Evolutionary conservation across 768 basidiomycete species (phyloP).

Genomic region (Phlegmacium glaucopus): DNA sequence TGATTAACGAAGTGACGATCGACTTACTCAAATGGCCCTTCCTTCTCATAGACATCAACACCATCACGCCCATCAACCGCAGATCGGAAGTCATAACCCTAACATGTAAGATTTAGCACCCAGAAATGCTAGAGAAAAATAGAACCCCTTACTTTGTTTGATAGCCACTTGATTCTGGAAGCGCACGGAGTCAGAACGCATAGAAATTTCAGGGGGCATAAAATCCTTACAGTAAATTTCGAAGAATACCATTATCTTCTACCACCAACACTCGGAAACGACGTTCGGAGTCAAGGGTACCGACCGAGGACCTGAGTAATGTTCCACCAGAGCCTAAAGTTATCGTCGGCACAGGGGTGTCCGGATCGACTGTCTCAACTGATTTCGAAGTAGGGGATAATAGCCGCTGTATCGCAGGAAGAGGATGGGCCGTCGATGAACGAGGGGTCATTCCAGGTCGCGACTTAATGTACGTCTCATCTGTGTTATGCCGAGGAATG

Average conservation of each 20-base stretch:
- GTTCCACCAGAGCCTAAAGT: slow-evolving; percentile 59
- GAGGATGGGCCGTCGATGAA: slow-evolving; percentile 46
- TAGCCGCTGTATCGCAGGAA: slow-evolving; percentile 29
- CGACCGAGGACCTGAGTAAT: slow-evolving; percentile 64
- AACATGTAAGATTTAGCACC: background rate
- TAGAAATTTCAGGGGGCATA: background rate
- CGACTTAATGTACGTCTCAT: slow-evolving; percentile 31
- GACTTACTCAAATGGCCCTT: slow-evolving; percentile 80
- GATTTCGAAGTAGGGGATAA: slow-evolving; percentile 32
- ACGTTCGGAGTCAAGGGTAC: slow-evolving; percentile 43
- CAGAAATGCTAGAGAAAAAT: slow-evolving; percentile 8
- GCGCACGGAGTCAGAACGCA: slow-evolving; percentile 1
- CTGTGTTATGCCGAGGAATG: slow-evolving; percentile 37
- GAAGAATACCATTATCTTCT: slow-evolving; percentile 87
- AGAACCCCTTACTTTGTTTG: slow-evolving; percentile 43
- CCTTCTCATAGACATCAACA: slow-evolving; percentile 65
- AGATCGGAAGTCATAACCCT: slow-evolving; percentile 74
- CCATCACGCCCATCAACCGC: slow-evolving; percentile 86
- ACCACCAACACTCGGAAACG: slow-evolving; percentile 74
- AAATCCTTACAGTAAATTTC: slow-evolving; percentile 68
- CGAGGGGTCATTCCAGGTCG: slow-evolving; percentile 56
- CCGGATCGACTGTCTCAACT: slow-evolving; percentile 18
- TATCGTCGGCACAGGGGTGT: slow-evolving; percentile 40
- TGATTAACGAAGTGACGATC: slow-evolving; percentile 24
- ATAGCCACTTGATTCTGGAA: slow-evolving; percentile 60